phyloP scores from a whole-genome alignment of 192 early-diverging fungal genomes.

The Phycomyces blakesleeanus region DNA sequence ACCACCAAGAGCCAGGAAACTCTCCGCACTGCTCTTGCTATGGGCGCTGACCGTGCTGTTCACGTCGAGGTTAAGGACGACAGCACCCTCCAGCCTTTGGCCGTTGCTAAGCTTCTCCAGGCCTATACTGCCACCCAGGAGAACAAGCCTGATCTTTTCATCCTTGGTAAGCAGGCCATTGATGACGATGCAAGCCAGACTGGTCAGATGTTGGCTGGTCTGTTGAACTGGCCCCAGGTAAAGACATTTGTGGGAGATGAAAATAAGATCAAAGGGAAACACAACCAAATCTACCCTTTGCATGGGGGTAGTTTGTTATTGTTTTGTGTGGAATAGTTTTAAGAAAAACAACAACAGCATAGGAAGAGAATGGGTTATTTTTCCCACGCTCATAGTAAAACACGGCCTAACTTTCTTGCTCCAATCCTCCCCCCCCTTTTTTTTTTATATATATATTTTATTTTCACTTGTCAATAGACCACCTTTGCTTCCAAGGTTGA shows the following conservation, averaged over 20 bases:
- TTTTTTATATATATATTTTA: too few species aligned
- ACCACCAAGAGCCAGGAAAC: constrained; percentile 87
- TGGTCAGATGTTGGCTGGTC: constrained; percentile 97
- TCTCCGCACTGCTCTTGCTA: constrained; percentile 92
- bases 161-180: constrained; percentile 98
- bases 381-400: too few species aligned
- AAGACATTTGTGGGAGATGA: constrained; percentile 7
- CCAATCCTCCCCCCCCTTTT: too few species aligned
- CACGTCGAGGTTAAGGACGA: constrained; percentile 83
- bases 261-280: too few species aligned
- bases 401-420: not conserved
- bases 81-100: constrained; percentile 74
- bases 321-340: not conserved
- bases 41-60: constrained; percentile 95
- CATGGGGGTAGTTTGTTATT: too few species aligned
- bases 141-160: constrained; percentile 83
- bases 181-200: constrained; percentile 98
- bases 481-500: constrained; percentile 98
- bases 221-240: constrained; percentile 91
- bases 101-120: constrained; percentile 91
- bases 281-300: not conserved
- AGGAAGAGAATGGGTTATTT: not conserved
- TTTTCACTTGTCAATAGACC: constrained; percentile 49
- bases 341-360: not conserved
- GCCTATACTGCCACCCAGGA: constrained; percentile 79